phyloP scores from a whole-genome alignment of 305 asterid genomes.

The Euphrasia arctica region DNA sequence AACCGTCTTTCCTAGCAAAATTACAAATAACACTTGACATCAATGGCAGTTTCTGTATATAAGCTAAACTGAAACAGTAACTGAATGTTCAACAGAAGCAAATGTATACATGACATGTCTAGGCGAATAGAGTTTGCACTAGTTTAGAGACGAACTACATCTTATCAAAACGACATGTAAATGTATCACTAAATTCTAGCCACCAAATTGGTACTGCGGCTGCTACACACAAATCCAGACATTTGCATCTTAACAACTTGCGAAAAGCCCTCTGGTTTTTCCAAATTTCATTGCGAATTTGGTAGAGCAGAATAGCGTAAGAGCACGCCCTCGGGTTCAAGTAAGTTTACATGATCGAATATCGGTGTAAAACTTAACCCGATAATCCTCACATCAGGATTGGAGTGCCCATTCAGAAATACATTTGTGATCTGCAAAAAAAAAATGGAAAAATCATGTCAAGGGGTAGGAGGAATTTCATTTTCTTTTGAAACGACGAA shows the following conservation, averaged over 20 bases:
- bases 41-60: too few species aligned
- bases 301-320: conserved; percentile 44
- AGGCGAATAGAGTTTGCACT: too few species aligned
- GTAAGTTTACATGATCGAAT: conserved; percentile 35
- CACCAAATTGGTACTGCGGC: neutral
- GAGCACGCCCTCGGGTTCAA: conserved; percentile 43
- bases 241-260: neutral
- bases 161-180: too few species aligned
- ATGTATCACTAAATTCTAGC: neutral
- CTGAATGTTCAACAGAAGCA: too few species aligned
- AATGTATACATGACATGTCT: too few species aligned
- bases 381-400: conserved; percentile 48
- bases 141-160: too few species aligned
- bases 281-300: conserved; percentile 11
- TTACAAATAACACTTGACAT: too few species aligned
- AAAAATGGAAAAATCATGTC: too few species aligned
- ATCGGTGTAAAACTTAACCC: conserved; percentile 43
- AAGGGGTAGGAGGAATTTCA: too few species aligned
- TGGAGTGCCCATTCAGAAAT: conserved; percentile 54
- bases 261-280: neutral
- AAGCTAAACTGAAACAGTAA: too few species aligned
- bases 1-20: too few species aligned
- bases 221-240: neutral
- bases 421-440: conserved; percentile 49
- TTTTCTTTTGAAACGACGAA: too few species aligned